Evolutionary conservation across 2,329 filamentous ascomycete species (phyloP), one percentile per base, ranked within the genome.

Genomic region (Diaporthe destruens): DNA sequence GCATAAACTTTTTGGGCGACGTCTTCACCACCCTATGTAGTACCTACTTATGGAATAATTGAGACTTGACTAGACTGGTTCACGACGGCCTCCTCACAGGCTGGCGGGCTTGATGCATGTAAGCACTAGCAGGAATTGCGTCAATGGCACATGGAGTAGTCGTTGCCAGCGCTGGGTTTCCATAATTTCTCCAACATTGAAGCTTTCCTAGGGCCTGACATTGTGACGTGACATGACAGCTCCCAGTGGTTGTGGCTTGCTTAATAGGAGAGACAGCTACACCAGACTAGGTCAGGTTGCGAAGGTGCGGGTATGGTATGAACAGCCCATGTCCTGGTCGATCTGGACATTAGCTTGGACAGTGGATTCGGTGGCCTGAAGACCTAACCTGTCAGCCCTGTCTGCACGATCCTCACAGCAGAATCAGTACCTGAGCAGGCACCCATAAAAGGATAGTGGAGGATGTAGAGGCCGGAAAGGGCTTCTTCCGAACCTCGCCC

Each of bases 51-150:
- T 5, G 29, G 29, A 29, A 5, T 29, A 29, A 29, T 20, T 23
- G 7, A 16, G 42, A 20, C 9, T 12, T 16, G 6, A 49, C 11
- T 11, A 34, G 61, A 65, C 51, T 65, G 61, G 44, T 25, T 20
- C 44, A 36, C 12, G 29, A 11, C 23, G 16, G 3, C 39, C 25
- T 12, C 57, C n/a, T 32, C 16, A n/a, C 23, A 12, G 14, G 59
- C 2, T n/a, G 14, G 42, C 32, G 47, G 2, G 6, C 29, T 25
- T 14, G 36, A 51, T 36, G 8, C 7, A 39, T 53, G 61, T 53
- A 32, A 66, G 61, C 61, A 53, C 61, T 66, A 53, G 47, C 32
- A 53, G 14, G 7, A 66, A 6, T 39, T 23, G 29, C 47, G 61
- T 66, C 47, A 66, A 14, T 66, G 61, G 32, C 32, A 53, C 47